Percentiles rank a stretch among this genome's conserved stretches.
phyloP scores from a whole-genome alignment of 2,329 filamentous ascomycete genomes.

The Diaporthe sp. region DNA sequence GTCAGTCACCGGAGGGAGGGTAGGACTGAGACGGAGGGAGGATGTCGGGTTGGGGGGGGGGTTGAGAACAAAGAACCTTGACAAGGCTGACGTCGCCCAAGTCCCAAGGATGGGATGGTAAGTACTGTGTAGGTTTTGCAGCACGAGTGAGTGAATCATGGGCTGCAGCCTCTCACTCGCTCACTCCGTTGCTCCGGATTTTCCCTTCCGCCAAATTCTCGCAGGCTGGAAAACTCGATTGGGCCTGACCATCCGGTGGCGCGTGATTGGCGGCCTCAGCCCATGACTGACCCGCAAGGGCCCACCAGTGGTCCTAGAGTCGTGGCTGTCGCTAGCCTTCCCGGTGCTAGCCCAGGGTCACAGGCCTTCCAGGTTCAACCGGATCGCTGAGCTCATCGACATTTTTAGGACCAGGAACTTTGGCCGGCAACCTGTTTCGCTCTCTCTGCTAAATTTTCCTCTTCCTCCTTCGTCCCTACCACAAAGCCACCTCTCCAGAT shows the following conservation, averaged over 20 bases:
- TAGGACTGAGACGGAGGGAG: background rate
- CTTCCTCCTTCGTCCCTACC: background rate
- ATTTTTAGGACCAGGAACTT: conserved; percentile 22
- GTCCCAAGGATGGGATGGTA: background rate
- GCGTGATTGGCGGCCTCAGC: conserved; percentile 34
- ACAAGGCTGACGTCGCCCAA: conserved; percentile 5
- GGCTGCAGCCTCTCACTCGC: background rate
- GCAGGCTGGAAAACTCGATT: conserved; percentile 23
- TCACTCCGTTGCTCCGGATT: conserved; percentile 12
- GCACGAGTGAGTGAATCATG: background rate
- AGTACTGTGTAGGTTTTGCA: too few relatives aligned
- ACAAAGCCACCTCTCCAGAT: conserved; percentile 3
- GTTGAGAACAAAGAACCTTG: background rate
- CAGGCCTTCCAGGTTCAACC: conserved; percentile 12
- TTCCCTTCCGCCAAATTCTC: conserved; percentile 34
- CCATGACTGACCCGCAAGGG: conserved; percentile 19
- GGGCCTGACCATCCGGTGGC: conserved; percentile 30
- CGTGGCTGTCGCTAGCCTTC: conserved; percentile 19
- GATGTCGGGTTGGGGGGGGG: background rate
- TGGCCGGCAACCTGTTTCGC: conserved; percentile 27
- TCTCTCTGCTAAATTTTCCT: conserved; percentile 27
- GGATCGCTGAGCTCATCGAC: conserved; percentile 33
- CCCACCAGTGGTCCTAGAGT: conserved; percentile 1
- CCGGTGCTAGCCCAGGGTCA: conserved; percentile 13
- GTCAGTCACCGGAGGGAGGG: background rate